Evolutionary conservation across 202 grass and related monocot genomes (phyloP), one percentile per base, ranked within the genome.

Genomic region (Schoenoplectus tabernaemontani): DNA sequence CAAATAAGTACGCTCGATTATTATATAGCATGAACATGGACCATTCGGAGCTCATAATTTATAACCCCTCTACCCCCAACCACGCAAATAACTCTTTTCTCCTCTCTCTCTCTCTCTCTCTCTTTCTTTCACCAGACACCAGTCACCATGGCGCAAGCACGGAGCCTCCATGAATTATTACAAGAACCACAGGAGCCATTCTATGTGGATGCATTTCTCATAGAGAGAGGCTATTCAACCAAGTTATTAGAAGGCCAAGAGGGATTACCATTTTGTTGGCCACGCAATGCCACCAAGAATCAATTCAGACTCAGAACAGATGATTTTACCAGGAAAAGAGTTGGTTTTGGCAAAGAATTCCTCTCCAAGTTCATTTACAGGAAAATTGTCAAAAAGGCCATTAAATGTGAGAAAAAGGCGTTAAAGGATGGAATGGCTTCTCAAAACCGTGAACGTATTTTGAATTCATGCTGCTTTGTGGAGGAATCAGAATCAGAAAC

Each of bases 121-220:
- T 1, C 10, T 28, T 7, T 28, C 41, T 26, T 46, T 15, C 64
- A 23, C 32, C 23, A 19, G 6, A 33, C 47, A 0, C 46, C 41
- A 37, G 26, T 50, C 3, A 9, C 39, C 65, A 80, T 80, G 78
- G 78, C 78, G 53, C 59, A 80, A 53, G 42, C 78, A 80, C 65
- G 58, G 44, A 62, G n/a, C 4, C 59, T 80, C 41, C 78, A 66
- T 20, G 78, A 80, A 5, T 64, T 80, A 34, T 64, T 80, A 80
- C 13, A 51, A 80, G 78, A 80, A 19, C 57, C 59, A 66, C 78
- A 80, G 53, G 78, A 80, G 43, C 78, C 78, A 48, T 80, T 80
- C 39, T 22, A 53, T 80, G 26, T 80, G 44, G 78, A 65, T 64
- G n/a, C 22, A 47, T 64, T 65, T 80, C 78, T 80, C 16, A 64